A percentile compares a stretch with the other conserved stretches of the same genome.
These are phyloP conservation scores for Lactifluus hygrophoroides DNA, from an alignment of 768 basidiomycete genomes.

Conservation along the genomic window DNA sequence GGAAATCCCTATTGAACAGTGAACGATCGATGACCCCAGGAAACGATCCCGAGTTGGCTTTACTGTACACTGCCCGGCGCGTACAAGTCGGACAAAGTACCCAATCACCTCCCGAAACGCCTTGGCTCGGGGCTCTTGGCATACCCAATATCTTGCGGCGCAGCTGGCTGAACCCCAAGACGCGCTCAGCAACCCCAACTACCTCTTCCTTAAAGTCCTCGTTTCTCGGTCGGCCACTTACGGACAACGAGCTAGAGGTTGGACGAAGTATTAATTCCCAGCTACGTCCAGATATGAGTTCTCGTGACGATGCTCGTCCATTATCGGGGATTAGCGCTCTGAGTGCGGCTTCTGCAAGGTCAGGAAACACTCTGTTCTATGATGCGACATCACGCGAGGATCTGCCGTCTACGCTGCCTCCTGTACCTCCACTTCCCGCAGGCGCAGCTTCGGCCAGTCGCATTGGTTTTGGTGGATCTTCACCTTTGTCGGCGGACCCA, in stretches of 20 bases:
- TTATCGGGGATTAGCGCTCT: constrained; percentile 47
- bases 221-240: constrained; percentile 3
- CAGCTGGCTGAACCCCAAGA: constrained; percentile 20
- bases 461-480: not conserved
- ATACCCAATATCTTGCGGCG: constrained; percentile 7
- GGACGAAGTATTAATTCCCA: constrained; percentile 28
- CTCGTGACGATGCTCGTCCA: constrained; percentile 37
- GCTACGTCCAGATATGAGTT: constrained; percentile 13
- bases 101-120: constrained; percentile 23
- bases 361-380: constrained; percentile 52
- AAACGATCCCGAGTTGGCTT: constrained; percentile 30
- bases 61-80: constrained; percentile 43
- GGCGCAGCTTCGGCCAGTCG: constrained; percentile 5
- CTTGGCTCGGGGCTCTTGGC: constrained; percentile 12
- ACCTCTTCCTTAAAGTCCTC: constrained; percentile 8
- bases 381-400: constrained; percentile 45
- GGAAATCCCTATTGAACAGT: constrained; percentile 22
- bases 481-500: constrained; percentile 16
- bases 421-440: constrained; percentile 30
- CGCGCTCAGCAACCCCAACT: constrained; percentile 3
- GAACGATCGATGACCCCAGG: constrained; percentile 26
- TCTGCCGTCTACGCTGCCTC: constrained; percentile 37
- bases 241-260: constrained; percentile 21
- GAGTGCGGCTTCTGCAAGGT: constrained; percentile 33
- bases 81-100: constrained; percentile 28